Evolutionary conservation across 2,329 filamentous ascomycete genomes (phyloP), one percentile per base, ranked within the genome.

Genomic region (Juglanconis sp.): DNA sequence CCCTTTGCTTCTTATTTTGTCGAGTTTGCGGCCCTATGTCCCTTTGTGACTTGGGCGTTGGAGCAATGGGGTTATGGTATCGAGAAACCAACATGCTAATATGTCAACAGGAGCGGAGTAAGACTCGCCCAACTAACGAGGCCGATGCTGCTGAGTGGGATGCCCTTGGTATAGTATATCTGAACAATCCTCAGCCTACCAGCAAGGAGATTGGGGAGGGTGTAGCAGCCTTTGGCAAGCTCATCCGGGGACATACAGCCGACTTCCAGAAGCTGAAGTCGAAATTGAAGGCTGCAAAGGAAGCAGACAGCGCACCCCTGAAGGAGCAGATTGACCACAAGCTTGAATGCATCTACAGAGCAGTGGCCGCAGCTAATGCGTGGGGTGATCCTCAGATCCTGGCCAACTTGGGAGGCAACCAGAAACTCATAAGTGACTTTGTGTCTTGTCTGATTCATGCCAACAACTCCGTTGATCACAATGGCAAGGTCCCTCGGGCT

Each of bases 381-480:
- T 79, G 79, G 70, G 84, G 83, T 11, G 82, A 86, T 67, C 76
- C 78, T 49, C 76, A 78, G 30, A 81, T 86, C 13, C 70, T 87
- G 44, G 80, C 83, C 65, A 85, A 86, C 57, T 73, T 87, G 40
- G 83, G 84, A 8, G 78, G 79, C 13, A 81, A 87, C 66, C 77
- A 80, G 53, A 86, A 84, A 65, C 72, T 87, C 56, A 78, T 86
- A 40, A 77, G 80, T 51, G 81, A 79, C 51, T 72, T 87, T 52
- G 79, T 82, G 53, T 81, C 81, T 60, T 76, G 77, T 10, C 72
- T 87, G 58, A 82, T 83, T 51, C 77, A 81, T 57, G 84, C 80
- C 62, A 81, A 81, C 63, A 81, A 82, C 63, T 72, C 74, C 2
- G 73, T 76, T 53, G 81, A 86, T 66, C 84, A 80, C 66, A 78